Conservation (phyloP, 2,329 filamentous ascomycete species). For the Claviceps fusiformis region DNA sequence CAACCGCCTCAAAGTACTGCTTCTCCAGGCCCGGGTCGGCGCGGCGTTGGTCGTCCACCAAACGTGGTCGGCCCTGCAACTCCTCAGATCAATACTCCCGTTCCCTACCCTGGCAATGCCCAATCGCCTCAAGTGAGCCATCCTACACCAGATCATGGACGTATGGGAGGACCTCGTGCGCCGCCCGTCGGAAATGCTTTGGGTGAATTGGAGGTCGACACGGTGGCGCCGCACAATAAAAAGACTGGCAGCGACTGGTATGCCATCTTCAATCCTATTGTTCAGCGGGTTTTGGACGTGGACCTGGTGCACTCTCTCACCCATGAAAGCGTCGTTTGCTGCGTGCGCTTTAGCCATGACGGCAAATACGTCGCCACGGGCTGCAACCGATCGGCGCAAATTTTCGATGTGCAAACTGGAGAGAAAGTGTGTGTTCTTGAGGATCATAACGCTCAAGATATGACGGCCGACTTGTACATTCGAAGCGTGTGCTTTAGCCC, state of each 20-base stretch:
- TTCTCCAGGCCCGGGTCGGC: constrained; percentile 72
- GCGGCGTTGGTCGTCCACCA: constrained; percentile 53
- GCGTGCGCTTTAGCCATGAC: constrained; percentile 90
- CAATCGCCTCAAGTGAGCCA: constrained; percentile 81
- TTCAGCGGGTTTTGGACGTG: constrained; percentile 81
- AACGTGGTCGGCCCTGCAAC: constrained; percentile 60
- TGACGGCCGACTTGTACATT: constrained; percentile 89
- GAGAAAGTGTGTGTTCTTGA: constrained; percentile 81
- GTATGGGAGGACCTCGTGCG: constrained; percentile 36
- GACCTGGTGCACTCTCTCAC: constrained; percentile 85
- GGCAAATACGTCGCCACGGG: constrained; percentile 93
- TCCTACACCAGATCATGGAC: constrained; percentile 57
- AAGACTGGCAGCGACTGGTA: constrained; percentile 89
- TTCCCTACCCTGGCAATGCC: constrained; percentile 70
- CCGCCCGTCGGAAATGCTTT: constrained; percentile 48
- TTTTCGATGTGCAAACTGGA: constrained; percentile 83
- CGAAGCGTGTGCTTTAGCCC: constrained; percentile 97
- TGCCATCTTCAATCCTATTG: constrained; percentile 86
- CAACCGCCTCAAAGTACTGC: constrained; percentile 75
- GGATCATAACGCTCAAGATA: constrained; percentile 66
- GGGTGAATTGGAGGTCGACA: constrained; percentile 76
- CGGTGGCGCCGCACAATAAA: constrained; percentile 75
- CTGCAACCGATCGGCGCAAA: constrained; percentile 98
- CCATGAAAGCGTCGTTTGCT: constrained; percentile 96
- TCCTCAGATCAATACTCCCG: constrained; percentile 78